Percentiles rank a stretch among this genome's conserved stretches.
phyloP scores from a whole-genome alignment of 139 green algal genomes.

The Closterium sp. region DNA sequence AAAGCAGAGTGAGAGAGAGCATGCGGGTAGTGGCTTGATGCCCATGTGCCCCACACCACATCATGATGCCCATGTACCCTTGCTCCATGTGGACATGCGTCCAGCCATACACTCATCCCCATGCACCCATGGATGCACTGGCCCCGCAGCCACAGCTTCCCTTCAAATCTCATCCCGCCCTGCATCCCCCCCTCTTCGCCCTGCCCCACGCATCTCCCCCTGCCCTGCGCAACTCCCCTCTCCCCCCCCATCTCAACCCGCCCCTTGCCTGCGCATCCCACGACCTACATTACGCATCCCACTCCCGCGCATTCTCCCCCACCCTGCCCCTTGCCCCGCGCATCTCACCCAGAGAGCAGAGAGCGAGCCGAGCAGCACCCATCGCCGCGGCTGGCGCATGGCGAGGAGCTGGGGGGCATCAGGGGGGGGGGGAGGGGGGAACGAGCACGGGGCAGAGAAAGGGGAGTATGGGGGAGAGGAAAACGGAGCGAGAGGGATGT shows the following conservation, averaged over 20 bases:
- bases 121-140: no score
- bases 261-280: not conserved
- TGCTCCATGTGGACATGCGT: no score
- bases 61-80: no score
- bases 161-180: no score
- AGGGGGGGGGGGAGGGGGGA: no score
- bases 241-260: no score
- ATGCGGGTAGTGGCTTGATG: no score
- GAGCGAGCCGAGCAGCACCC: slow-evolving; percentile 77
- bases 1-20: not conserved
- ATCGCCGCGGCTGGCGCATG: slow-evolving; percentile 33
- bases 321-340: not conserved
- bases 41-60: not conserved
- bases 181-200: no score
- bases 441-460: not conserved
- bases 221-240: no score
- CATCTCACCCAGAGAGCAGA: slow-evolving; percentile 68
- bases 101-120: no score
- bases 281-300: not conserved
- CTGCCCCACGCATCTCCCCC: no score
- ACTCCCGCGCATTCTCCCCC: not conserved
- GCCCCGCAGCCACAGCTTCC: no score
- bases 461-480: not conserved
- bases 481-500: not conserved
- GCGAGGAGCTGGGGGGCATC: slow-evolving; percentile 15